These are phyloP conservation scores for Jasminum sambac DNA, from an alignment of 257 asterid genomes.

Conservation along the genomic window DNA sequence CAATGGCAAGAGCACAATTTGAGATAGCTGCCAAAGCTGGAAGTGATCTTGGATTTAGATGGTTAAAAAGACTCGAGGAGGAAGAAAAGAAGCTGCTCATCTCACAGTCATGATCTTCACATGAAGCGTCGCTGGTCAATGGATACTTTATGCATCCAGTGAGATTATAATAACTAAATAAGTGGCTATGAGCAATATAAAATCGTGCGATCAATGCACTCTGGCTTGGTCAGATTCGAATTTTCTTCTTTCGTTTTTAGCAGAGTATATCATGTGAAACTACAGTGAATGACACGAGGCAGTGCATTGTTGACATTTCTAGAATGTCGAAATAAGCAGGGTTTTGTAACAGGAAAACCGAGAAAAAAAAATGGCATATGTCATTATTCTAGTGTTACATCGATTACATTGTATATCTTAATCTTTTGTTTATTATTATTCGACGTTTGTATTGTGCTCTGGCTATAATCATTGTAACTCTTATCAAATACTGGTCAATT, in stretches of 20 bases:
- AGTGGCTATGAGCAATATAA: background rate
- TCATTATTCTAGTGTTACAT: too few relatives aligned
- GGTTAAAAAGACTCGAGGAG: conserved; percentile 72
- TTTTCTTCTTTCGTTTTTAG: background rate
- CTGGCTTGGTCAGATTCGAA: background rate
- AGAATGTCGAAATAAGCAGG: background rate
- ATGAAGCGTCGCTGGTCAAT: background rate
- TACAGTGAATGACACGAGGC: background rate
- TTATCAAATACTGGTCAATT: too few relatives aligned
- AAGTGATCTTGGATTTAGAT: conserved; percentile 83
- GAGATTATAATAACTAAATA: background rate
- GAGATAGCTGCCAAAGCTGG: conserved; percentile 85
- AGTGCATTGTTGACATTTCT: background rate
- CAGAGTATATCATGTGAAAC: background rate
- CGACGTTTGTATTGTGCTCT: too few relatives aligned
- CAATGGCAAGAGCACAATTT: conserved; percentile 75
- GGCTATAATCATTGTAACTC: too few relatives aligned
- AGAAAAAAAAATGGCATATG: too few relatives aligned
- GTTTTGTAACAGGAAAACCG: too few relatives aligned
- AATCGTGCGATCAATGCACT: background rate
- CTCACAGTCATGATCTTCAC: conserved; percentile 27
- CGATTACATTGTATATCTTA: too few relatives aligned
- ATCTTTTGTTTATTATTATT: too few relatives aligned
- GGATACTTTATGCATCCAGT: background rate
- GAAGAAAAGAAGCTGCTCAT: conserved; percentile 50